Evolutionary conservation across 805 yeast genomes (phyloP), one percentile per base, ranked within the genome.

Genomic region (Starmerella floris): DNA sequence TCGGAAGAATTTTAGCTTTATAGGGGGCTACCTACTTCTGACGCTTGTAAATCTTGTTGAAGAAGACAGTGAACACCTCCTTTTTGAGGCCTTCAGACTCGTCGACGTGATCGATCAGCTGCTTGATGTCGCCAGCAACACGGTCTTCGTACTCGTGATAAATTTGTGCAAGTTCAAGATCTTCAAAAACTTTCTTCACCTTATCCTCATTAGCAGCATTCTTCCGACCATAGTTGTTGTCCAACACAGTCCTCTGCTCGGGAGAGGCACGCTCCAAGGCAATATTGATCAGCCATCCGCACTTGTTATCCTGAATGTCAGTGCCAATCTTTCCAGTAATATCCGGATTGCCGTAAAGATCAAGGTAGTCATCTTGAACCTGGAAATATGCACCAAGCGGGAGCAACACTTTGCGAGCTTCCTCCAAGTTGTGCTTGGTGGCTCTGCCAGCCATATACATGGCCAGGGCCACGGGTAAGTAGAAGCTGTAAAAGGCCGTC

Each of bases 311-410:
- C 67, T 82, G 82, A 59, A 91, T 91, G 62, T 91, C 99, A 46
- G 98, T 91, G 54, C 99, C 99, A 54, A 91, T 84, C 71, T 91
- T 91, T 50, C 99, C 99, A 59, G 87, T 91, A 58, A 88, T 84
- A 60, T 83, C 93, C 34, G 98, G 95, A 56, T 88, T 84, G 52
- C 98, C 99, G 59, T 83, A 91, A 64, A 95, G 83, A 65, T 91
- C 99, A 52, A 91, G 74, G 68, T 72, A 91, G 63, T 91, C 99
- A 61, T 91, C 99, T 68, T 91, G 98, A 54, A 91, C 83, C 69
- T 91, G 99, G 79, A 91, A 91, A 63, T 91, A 91, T 64, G 91
- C 96, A 46, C 99, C 99, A 53, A 91, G 73, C 43, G 96, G 96
- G 51, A 91, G 77, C 62, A 91, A 72, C 33, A 91, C 77, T 53